These are phyloP conservation scores for Haplosporangium sp. DNA, from an alignment of 371 early-diverging fungal genomes.

Conservation along the genomic window DNA sequence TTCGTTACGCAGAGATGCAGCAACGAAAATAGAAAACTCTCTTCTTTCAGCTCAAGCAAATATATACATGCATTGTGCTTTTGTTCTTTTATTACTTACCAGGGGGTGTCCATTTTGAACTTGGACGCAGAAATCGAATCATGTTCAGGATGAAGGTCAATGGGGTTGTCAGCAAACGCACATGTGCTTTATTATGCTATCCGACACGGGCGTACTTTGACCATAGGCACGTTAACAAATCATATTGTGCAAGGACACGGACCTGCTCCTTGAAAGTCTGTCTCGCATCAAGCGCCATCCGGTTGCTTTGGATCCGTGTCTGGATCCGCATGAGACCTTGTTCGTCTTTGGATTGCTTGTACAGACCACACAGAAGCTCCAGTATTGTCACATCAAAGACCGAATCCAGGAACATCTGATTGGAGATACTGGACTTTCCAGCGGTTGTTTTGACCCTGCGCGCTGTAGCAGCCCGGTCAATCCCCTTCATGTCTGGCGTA, in stretches of 20 bases:
- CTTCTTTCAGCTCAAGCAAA: background rate
- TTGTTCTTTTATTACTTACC: too few relatives aligned
- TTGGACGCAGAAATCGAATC: background rate
- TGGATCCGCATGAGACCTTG: constrained; percentile 19
- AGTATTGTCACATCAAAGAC: constrained; percentile 32
- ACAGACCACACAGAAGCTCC: constrained; percentile 35
- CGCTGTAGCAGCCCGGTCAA: background rate
- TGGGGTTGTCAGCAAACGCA: background rate
- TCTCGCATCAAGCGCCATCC: constrained; percentile 45
- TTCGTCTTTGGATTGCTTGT: constrained; percentile 30
- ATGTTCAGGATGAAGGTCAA: too few relatives aligned
- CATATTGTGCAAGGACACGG: constrained; percentile 27
- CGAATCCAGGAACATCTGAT: constrained; percentile 34
- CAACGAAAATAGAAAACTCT: constrained; percentile 13
- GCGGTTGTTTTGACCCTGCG: too few relatives aligned
- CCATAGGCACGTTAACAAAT: constrained; percentile 39
- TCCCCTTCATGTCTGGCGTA: constrained; percentile 13
- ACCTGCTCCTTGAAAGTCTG: constrained; percentile 38
- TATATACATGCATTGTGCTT: background rate
- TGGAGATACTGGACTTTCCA: background rate
- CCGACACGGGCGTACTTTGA: constrained; percentile 31
- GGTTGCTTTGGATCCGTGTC: constrained; percentile 32
- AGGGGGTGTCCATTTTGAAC: background rate
- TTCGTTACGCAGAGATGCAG: constrained; percentile 73
- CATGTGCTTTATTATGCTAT: background rate